These are phyloP conservation scores for Mycena albidolilacea DNA, from an alignment of 768 basidiomycete species.

Conservation along the genomic window DNA sequence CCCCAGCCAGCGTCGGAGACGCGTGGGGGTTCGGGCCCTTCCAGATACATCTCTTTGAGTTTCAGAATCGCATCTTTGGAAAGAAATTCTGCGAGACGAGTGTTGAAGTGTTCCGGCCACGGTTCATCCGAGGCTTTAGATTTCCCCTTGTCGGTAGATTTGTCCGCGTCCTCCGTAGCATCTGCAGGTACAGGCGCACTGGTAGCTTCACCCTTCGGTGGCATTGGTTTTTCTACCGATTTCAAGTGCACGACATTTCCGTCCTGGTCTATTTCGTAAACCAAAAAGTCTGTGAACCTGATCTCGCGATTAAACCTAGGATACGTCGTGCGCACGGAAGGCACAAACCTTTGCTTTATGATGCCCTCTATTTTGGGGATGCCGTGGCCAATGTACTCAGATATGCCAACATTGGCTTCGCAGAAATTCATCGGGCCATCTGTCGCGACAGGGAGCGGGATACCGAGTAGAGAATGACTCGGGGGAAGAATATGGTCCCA, in stretches of 20 bases:
- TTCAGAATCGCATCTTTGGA: constrained; percentile 70
- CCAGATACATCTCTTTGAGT: constrained; percentile 82
- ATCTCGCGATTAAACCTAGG: constrained; percentile 7
- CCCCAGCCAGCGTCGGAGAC: constrained; percentile 85
- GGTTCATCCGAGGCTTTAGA: constrained; percentile 53
- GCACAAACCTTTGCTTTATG: constrained; percentile 94
- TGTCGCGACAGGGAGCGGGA: constrained; percentile 64
- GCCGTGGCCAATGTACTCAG: constrained; percentile 83
- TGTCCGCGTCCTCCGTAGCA: constrained; percentile 14
- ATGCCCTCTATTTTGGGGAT: constrained; percentile 88
- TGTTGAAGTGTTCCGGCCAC: constrained; percentile 78
- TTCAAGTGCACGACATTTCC: constrained; percentile 87
- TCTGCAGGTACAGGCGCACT: constrained; percentile 39
- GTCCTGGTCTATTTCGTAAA: constrained; percentile 90
- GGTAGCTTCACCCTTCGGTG: constrained; percentile 59
- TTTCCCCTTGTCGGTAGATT: constrained; percentile 33
- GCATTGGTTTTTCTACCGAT: constrained; percentile 79
- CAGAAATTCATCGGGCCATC: constrained; percentile 70
- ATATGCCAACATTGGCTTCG: constrained; percentile 92
- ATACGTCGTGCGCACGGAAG: not conserved
- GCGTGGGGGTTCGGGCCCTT: constrained; percentile 86
- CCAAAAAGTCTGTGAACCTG: constrained; percentile 98
- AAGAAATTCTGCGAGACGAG: constrained; percentile 73
- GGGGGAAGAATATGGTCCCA: constrained; percentile 72
- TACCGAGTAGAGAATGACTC: constrained; percentile 79